A percentile compares a stretch with the other conserved stretches of the same genome.
Evolutionary conservation across 495 filamentous ascomycete genomes (phyloP).

Genomic region (Neurospora intermedia): DNA sequence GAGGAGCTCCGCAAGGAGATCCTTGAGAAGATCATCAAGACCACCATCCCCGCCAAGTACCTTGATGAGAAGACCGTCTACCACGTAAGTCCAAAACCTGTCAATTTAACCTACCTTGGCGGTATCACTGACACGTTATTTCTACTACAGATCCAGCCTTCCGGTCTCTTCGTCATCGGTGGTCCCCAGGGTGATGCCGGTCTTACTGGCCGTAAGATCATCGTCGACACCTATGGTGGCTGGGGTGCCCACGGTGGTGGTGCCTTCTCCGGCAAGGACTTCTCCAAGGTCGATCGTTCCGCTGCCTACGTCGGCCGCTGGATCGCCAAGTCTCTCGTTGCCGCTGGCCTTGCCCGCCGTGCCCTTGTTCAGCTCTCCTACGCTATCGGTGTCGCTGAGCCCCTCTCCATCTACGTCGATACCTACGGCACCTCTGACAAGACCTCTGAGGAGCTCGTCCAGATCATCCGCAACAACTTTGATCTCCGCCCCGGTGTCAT

Average conservation of each 20-base stretch:
- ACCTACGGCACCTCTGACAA: constrained; percentile 70
- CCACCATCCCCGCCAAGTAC: constrained; percentile 83
- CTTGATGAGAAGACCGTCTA: constrained; percentile 88
- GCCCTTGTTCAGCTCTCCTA: constrained; percentile 95
- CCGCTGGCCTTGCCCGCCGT: constrained; percentile 79
- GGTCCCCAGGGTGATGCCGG: constrained; percentile 98
- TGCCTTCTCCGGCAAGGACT: constrained; percentile 99
- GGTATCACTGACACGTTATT: constrained; percentile 15
- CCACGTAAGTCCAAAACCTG: constrained; percentile 49
- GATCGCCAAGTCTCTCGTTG: constrained; percentile 96
- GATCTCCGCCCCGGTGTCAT: constrained; percentile 96
- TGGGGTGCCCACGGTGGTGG: constrained; percentile 99
- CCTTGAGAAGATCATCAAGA: constrained; percentile 93
- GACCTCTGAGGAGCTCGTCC: constrained; percentile 69
- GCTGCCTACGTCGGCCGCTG: constrained; percentile 95
- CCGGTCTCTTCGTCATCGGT: constrained; percentile 96
- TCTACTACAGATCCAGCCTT: constrained; percentile 71
- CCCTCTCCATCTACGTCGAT: constrained; percentile 83
- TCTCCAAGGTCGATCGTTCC: constrained; percentile 98
- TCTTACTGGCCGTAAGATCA: constrained; percentile 99
- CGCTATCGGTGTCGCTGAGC: constrained; percentile 97
- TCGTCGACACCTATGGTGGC: constrained; percentile 99
- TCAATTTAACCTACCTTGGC: neutral
- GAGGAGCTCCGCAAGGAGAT: constrained; percentile 91
- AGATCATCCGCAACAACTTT: constrained; percentile 92